Base-by-base conservation (phyloP, 768 basidiomycete genomes). In the Kwoniella dendrophila region DNA sequence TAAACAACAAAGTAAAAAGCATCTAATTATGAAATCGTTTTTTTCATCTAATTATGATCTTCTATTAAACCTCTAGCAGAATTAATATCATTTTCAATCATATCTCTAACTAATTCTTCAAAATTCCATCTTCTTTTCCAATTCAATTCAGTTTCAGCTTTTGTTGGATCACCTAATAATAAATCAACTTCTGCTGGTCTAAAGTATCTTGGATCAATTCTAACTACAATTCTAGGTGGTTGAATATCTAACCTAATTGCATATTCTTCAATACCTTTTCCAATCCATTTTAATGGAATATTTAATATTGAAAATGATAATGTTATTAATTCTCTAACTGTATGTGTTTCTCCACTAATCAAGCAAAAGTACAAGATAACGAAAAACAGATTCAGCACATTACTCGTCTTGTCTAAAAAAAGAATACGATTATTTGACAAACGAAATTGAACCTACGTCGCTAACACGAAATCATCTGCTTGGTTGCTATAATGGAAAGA, bases 131-230 rank as follows among this genome's bases (percentile, higher is more conserved):
- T 83, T 63, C 95, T 87, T 79, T 88, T 92, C 94, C 94, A 97
- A 8, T 92, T 90, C 44, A 98, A 87, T 43, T 86, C 43, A 45
- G 84, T 85, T 78, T 96, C 92, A 0, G 95, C 94, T 81, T 97
- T 97, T 52, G 88, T 82, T 4, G 93, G 91, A 79, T 89, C 88
- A 14, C 94, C 94, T 49, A 88, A 84, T 40, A 97, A 84, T 56
- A 94, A 85, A 87, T 95, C 92, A 80, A 95, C 92, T 86, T 94
- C 91, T 20, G 90, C 90, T 8, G 91, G 91, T 79, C 93, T 89
- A 88, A 93, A 96, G 83, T 96, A 95, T 68, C 83, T 83, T 26
- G 88, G 78, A 80, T 98, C 95, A 38, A 97, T 85, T 73, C 86
- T 87, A 71, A 97, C 92, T 50, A 95, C 59, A 0, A 60, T 41